Evolutionary conservation across 1,284 basidiomycete genomes (phyloP).

Genomic region (Boletus sp.): DNA sequence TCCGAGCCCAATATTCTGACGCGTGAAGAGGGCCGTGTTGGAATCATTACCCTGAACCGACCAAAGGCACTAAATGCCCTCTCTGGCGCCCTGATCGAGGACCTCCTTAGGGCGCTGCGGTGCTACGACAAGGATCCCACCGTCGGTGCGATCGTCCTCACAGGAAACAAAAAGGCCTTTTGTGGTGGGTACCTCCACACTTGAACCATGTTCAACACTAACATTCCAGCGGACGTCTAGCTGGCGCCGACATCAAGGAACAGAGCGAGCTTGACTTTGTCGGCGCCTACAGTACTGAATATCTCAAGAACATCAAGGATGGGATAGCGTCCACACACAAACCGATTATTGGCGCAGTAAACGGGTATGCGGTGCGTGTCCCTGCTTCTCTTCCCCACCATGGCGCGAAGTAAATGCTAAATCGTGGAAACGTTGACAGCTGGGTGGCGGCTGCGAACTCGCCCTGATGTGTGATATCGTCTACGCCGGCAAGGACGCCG

Average conservation of each 20-base stretch:
- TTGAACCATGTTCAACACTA: not conserved
- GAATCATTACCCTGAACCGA: constrained; percentile 52
- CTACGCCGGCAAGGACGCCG: constrained; percentile 59
- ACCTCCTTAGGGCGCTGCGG: constrained; percentile 50
- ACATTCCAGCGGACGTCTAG: constrained; percentile 17
- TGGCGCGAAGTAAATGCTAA: not conserved
- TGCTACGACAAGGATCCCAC: constrained; percentile 50
- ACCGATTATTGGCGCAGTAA: constrained; percentile 67
- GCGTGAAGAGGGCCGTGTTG: constrained; percentile 27
- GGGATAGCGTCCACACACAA: constrained; percentile 54
- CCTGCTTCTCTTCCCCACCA: not conserved
- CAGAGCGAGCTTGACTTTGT: constrained; percentile 45
- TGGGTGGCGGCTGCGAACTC: constrained; percentile 70
- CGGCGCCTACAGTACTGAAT: constrained; percentile 60
- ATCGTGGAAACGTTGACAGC: constrained; percentile 35
- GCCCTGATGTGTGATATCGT: constrained; percentile 61
- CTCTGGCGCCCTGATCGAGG: constrained; percentile 50
- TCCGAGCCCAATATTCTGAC: constrained; percentile 28
- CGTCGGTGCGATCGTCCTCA: constrained; percentile 60
- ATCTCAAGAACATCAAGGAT: constrained; percentile 60
- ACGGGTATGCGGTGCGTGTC: constrained; percentile 59
- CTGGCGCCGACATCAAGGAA: constrained; percentile 47
- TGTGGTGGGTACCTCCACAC: constrained; percentile 39
- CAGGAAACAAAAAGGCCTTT: constrained; percentile 63
- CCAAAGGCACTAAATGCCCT: constrained; percentile 71